Base-by-base conservation (phyloP, 2,329 filamentous ascomycete species). In the Cladophialophora exuberans region DNA sequence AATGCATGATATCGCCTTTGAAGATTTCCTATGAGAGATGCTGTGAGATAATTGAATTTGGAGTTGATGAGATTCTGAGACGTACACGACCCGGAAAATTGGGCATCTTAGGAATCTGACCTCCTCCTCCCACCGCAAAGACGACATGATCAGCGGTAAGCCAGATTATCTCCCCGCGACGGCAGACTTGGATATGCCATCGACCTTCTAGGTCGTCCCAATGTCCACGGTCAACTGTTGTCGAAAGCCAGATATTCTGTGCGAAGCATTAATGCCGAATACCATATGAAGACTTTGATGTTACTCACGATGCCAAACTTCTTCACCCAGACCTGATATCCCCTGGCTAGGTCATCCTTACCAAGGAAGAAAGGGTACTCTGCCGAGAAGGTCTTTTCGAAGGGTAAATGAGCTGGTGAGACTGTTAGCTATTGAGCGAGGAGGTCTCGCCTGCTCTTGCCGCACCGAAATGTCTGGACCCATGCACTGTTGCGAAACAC, bases 271-370 rank as follows among this genome's bases (percentile, higher is more conserved):
- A n/a, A n/a, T n/a, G n/a, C n/a, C n/a, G n/a, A n/a, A n/a, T n/a
- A n/a, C n/a, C n/a, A n/a, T n/a, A n/a, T n/a, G n/a, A n/a, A n/a
- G n/a, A n/a, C n/a, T n/a, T n/a, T n/a, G n/a, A n/a, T n/a, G n/a
- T n/a, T 4, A 35, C 31, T 10, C 31, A 35, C 31, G 31, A 35
- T 35, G 3, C 31, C 31, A 35, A 4, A 35, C 3, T 15, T 11
- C 31, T 35, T 15, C 31, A 15, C 31, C 31, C 31, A 35, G 13
- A 35, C 31, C 9, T 15, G 31, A 15, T 35, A 35, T 11, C 31
- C 31, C 17, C 17, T 35, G 3, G 31, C 31, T 15, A 20, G n/a
- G 56, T 66, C 57, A 10, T 35, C 31, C 17, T 35, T 35, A 15
- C 11, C 3, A 13, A 15, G 31, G 9, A 13, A 35, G 31, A 35